Evolutionary conservation across 2,329 filamentous ascomycete genomes (phyloP).

Genomic region (Colletotrichum gloeosporioides): DNA sequence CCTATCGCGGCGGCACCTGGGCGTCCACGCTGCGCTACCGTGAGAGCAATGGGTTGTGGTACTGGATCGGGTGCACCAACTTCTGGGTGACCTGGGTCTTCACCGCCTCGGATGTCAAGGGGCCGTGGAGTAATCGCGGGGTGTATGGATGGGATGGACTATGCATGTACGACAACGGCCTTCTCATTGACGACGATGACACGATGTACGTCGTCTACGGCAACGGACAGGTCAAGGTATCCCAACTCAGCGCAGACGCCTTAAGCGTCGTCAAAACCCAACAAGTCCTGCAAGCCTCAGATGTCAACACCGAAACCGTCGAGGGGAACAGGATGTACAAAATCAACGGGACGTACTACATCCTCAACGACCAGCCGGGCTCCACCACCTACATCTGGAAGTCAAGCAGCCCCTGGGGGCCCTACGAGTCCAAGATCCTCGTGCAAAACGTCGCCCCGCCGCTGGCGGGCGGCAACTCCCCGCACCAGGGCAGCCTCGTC

Average conservation of each 20-base stretch:
- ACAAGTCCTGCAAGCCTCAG: slow-evolving; percentile 45
- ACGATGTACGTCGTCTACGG: slow-evolving; percentile 65
- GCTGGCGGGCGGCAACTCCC: slow-evolving; percentile 46
- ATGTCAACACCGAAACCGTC: slow-evolving; percentile 38
- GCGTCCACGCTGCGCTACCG: slow-evolving; percentile 60
- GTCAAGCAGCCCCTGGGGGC: slow-evolving; percentile 54
- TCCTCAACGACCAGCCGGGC: slow-evolving; percentile 53
- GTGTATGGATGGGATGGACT: slow-evolving; percentile 34
- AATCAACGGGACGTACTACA: slow-evolving; percentile 60
- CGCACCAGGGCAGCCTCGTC: slow-evolving; percentile 63
- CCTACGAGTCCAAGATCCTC: slow-evolving; percentile 53
- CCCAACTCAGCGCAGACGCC: slow-evolving; percentile 55
- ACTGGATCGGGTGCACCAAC: slow-evolving; percentile 64
- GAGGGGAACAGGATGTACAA: slow-evolving; percentile 65
- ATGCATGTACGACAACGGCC: slow-evolving; percentile 64
- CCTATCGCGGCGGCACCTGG: slow-evolving; percentile 61
- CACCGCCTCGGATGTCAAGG: slow-evolving; percentile 45
- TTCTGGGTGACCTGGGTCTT: slow-evolving; percentile 58
- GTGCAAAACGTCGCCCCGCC: slow-evolving; percentile 47
- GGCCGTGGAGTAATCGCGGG: slow-evolving; percentile 46
- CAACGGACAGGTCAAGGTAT: slow-evolving; percentile 51
- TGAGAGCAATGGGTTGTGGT: slow-evolving; percentile 51
- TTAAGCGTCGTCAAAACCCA: slow-evolving; percentile 48
- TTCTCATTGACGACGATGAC: slow-evolving; percentile 64
- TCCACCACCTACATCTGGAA: slow-evolving; percentile 54